A percentile compares a stretch with the other conserved stretches of the same genome.
Conservation (phyloP, 192 early-diverging fungal species). For the Umbelopsis isabellina region DNA sequence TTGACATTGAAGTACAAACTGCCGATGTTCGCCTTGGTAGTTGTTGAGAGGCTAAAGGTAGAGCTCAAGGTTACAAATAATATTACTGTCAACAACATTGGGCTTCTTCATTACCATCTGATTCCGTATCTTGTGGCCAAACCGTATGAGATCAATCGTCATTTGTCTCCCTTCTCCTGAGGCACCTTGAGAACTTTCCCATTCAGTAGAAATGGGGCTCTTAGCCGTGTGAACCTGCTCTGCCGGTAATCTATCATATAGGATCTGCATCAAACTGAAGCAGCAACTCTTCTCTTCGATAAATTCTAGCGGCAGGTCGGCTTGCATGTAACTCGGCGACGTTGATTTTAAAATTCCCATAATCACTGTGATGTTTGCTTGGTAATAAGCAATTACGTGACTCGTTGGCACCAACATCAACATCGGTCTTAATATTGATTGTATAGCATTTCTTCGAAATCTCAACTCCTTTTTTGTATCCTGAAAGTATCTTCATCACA, state of each 20-base stretch:
- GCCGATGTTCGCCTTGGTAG: slow-evolving; percentile 26
- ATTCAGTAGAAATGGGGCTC: slow-evolving; percentile 42
- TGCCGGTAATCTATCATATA: slow-evolving; percentile 47
- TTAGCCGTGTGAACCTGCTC: slow-evolving; percentile 45
- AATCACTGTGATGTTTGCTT: slow-evolving; percentile 50
- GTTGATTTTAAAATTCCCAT: slow-evolving; percentile 50
- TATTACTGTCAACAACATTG: background rate
- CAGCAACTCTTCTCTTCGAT: slow-evolving; percentile 48
- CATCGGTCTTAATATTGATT: slow-evolving; percentile 53
- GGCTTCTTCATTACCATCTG: slow-evolving; percentile 28
- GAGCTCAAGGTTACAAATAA: too few relatives aligned
- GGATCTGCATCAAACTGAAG: slow-evolving; percentile 51
- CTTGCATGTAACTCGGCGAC: slow-evolving; percentile 14
- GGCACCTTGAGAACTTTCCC: slow-evolving; percentile 35
- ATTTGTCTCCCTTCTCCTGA: slow-evolving; percentile 40
- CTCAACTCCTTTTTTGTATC: slow-evolving; percentile 29
- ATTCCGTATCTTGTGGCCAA: slow-evolving; percentile 44
- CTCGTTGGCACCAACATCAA: slow-evolving; percentile 45
- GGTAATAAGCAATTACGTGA: slow-evolving; percentile 54
- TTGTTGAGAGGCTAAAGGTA: background rate
- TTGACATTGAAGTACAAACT: slow-evolving; percentile 44
- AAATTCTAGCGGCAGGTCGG: slow-evolving; percentile 26
- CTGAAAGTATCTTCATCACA: slow-evolving; percentile 29
- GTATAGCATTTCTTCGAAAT: slow-evolving; percentile 51
- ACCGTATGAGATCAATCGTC: slow-evolving; percentile 46